Base-by-base conservation (phyloP, 495 filamentous ascomycete genomes). In the Neurospora sp. region DNA sequence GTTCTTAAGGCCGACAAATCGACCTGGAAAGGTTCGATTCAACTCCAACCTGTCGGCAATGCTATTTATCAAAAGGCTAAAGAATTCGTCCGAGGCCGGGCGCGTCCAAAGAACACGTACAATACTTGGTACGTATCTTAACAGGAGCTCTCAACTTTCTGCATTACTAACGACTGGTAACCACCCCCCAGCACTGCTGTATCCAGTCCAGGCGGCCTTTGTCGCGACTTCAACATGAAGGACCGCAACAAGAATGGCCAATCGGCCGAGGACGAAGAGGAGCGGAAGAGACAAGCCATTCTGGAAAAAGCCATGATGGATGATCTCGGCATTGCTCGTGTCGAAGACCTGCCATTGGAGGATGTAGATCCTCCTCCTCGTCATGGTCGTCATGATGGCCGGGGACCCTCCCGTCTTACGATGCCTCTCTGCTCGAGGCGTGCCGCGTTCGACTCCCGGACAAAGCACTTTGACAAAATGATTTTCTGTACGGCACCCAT, bases 271-370 rank as follows among this genome's bases (percentile, higher is more conserved):
- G 54, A 66, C 7, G 54, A 66, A 66, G 54, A 27, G 5, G 27
- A 35, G 27, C 54, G 14, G 27, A 14, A 3, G 6, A 44, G 71
- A 41, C 10, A 46, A 44, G 74, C 76, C 39, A 71, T 73, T 35
- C 39, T 72, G 37, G 42, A 46, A 23, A 7, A 18, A 18, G 44
- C 40, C 39, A n/a, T 70, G 31, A 1, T 69, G 78, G 75, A 70
- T 38, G 78, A 79, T 38, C 70, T 79, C 1, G 75, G 77, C 20
- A 70, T 42, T 0, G 1, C 3, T 10, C 77, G 78, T 20, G 18
- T 75, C 2, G 72, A 77, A 0, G 12, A 74, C 1, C 41, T 79
- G 8, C 77, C 77, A 6, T 8, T 77, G 20, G 74, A 76, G 3
- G 71, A 76, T 46, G 40, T 35, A 5, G 70, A 72, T 23, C 20